These are phyloP conservation scores for Brettanomyces anomalus DNA, from an alignment of 805 yeast genomes.

Conservation along the genomic window DNA sequence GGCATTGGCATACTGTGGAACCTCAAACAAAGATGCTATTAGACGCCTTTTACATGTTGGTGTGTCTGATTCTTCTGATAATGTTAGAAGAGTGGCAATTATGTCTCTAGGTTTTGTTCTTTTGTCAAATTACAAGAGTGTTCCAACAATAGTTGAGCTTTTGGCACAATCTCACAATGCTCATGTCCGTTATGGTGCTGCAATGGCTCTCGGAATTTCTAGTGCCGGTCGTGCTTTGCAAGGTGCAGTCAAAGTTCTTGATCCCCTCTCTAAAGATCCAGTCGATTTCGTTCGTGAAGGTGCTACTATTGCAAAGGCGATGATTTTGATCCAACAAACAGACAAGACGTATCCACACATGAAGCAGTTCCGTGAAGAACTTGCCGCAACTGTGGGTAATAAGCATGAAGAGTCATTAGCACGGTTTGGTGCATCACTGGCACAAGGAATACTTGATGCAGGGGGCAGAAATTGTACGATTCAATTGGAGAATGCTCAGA, in stretches of 20 bases:
- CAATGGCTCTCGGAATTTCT: constrained; percentile 92
- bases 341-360: constrained; percentile 78
- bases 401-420: constrained; percentile 97
- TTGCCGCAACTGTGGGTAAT: constrained; percentile 67
- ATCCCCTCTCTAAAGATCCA: constrained; percentile 86
- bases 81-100: constrained; percentile 94
- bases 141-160: constrained; percentile 90
- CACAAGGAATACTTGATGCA: constrained; percentile 97
- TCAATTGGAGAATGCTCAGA: constrained; percentile 76
- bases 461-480: constrained; percentile 98
- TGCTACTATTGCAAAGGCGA: constrained; percentile 83
- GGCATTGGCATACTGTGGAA: constrained; percentile 95
- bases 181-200: constrained; percentile 96
- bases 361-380: constrained; percentile 61
- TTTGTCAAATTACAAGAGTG: constrained; percentile 83
- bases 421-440: constrained; percentile 92
- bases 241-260: constrained; percentile 85
- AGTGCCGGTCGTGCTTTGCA: constrained; percentile 91
- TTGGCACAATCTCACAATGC: constrained; percentile 94
- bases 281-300: constrained; percentile 98
- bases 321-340: constrained; percentile 84
- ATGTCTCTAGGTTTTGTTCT: constrained; percentile 85
- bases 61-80: constrained; percentile 93
- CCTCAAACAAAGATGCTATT: constrained; percentile 84
- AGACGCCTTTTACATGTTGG: constrained; percentile 83